Base-by-base conservation (phyloP, 805 yeast genomes). In the Monosporozyma solicola region DNA sequence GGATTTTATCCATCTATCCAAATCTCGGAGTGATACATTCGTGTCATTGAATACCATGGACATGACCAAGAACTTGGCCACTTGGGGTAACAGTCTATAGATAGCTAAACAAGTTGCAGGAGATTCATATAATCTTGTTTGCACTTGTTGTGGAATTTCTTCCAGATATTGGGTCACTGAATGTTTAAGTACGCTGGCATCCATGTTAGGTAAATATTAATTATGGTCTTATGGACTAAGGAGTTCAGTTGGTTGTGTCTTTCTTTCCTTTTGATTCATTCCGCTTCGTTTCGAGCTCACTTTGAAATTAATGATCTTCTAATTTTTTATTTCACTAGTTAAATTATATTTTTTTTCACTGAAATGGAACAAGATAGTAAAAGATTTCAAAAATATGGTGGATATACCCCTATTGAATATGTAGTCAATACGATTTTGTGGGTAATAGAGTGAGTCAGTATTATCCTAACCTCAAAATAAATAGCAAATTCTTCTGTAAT, bases 21-120 rank as follows among this genome's bases (percentile, higher is more conserved):
- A 66, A 57, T 83, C 87, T 29, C 80, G 73, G 20, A 83, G 70
- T 5, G 84, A 78, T 11, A 86, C 79, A 0, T 91, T 87, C 50
- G 80, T 79, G 52, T 87, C 94, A 61, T 83, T 80, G 70, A 88
- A 94, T 20, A 95, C 73, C 84, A 91, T 80, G 10, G 91, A 77
- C 89, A 89, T 85, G 49, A 92, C 82, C 62, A 85, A 84, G 68
- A 88, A 85, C 66, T 92, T 91, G 31, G 97, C 96, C 58, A 94
- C 70, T 25, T 91, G 83, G 0, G 99, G 97, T 16, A 94, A 75
- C 54, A 94, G 74, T 57, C 99, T 76, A 67, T 84, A 91, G n/a
- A 94, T 84, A 2, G 99, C 95, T 48, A 94, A 74, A 66, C 97
- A 90, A 53, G 99, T 88, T 11, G 97, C 96, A 2, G 99, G 96